Evolutionary conservation across 768 basidiomycete species (phyloP).

Genomic region (Dentipellis sp.): DNA sequence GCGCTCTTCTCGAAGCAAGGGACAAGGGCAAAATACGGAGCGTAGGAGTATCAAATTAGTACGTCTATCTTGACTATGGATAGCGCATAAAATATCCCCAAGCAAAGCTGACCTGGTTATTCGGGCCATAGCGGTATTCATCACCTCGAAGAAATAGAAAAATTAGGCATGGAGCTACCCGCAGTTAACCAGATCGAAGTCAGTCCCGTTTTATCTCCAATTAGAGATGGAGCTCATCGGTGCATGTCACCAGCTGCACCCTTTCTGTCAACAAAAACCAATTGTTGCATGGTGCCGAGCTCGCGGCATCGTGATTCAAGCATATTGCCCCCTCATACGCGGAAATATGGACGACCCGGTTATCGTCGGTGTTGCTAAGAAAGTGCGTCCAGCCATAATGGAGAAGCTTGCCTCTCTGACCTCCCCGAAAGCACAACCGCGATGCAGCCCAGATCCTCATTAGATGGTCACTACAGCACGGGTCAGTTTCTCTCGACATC

Average conservation of each 20-base stretch:
- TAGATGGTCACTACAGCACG: constrained; percentile 85
- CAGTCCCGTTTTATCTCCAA: background rate
- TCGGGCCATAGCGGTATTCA: constrained; percentile 42
- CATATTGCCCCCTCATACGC: constrained; percentile 70
- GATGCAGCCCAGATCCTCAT: constrained; percentile 78
- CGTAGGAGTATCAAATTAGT: constrained; percentile 84
- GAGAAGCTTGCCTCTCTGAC: background rate
- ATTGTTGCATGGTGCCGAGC: constrained; percentile 45
- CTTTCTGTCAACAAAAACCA: constrained; percentile 42
- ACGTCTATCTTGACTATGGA: constrained; percentile 15
- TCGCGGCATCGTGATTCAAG: constrained; percentile 54
- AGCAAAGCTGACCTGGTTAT: background rate
- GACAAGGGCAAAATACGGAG: constrained; percentile 55
- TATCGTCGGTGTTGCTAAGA: constrained; percentile 44
- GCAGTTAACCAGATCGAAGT: constrained; percentile 82
- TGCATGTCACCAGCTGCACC: constrained; percentile 49
- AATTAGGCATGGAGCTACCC: constrained; percentile 54
- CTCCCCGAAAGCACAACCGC: constrained; percentile 35
- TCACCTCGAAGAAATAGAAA: constrained; percentile 67
- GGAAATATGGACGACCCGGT: constrained; percentile 36
- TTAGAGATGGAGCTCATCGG: too few relatives aligned
- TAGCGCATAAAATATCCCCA: background rate
- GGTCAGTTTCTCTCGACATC: constrained; percentile 34
- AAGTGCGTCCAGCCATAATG: constrained; percentile 31
- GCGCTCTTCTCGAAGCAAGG: constrained; percentile 53